phyloP scores from a whole-genome alignment of 2,329 filamentous ascomycete genomes.

The Dendrostoma leiphaemia region DNA sequence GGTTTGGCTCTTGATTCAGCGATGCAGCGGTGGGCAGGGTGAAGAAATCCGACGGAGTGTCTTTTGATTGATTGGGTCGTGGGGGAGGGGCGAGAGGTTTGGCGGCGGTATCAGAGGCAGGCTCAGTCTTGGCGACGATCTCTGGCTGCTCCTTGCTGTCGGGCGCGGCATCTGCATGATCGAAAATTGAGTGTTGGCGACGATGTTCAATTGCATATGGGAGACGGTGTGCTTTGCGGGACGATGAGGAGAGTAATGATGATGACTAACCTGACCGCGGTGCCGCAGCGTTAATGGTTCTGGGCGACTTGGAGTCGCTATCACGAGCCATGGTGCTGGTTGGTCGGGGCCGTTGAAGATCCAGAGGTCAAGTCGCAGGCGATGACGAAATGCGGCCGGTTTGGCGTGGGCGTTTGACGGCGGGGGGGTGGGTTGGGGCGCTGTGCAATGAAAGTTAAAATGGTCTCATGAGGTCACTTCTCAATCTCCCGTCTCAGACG shows the following conservation, averaged over 20 bases:
- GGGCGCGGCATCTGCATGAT: slow-evolving; percentile 39
- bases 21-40: slow-evolving; percentile 52
- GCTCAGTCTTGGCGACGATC: slow-evolving; percentile 46
- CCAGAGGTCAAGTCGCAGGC: slow-evolving; percentile 35
- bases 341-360: no score
- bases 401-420: not conserved
- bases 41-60: slow-evolving; percentile 68
- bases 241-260: slow-evolving; percentile 15
- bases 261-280: slow-evolving; percentile 18
- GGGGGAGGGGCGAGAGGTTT: slow-evolving; percentile 71
- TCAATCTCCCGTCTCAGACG: not conserved
- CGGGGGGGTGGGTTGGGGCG: slow-evolving; percentile 1
- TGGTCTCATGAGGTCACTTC: slow-evolving; percentile 17
- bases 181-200: slow-evolving; percentile 13
- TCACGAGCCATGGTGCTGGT: slow-evolving; percentile 18
- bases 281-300: slow-evolving; percentile 33
- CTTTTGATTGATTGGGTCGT: slow-evolving; percentile 50
- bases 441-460: slow-evolving; percentile 15
- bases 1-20: slow-evolving; percentile 83
- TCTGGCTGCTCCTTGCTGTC: slow-evolving; percentile 44
- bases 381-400: slow-evolving; percentile 33
- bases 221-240: not conserved
- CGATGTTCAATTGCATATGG: slow-evolving; percentile 3
- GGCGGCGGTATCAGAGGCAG: slow-evolving; percentile 55
- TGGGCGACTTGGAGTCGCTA: slow-evolving; percentile 48